Evolutionary conservation across 1,139 yeast genomes (phyloP), one percentile per base, ranked within the genome.

Genomic region (Pichia sp.): DNA sequence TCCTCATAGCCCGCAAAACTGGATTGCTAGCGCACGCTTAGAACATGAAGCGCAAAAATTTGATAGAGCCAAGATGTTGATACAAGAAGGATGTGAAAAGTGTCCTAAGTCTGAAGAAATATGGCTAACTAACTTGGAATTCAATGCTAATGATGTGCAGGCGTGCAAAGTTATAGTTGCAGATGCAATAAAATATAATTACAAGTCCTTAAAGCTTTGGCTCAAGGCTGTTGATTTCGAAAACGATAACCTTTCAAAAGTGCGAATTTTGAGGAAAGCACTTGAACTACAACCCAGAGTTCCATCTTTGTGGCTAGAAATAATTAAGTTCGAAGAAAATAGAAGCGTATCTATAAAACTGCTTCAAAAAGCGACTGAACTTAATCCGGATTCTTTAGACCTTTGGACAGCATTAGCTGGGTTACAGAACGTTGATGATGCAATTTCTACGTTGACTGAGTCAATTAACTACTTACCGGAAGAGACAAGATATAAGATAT

Each of bases 21-120:
- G 97, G 96, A 87, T 93, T 28, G 89, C 95, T 0, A 80, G 91
- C 39, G 95, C 96, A 0, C 70, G 90, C 47, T 66, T 90, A 10
- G 98, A 93, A 64, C 86, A 82, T 56, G 79, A 77, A 48, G 85
- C 84, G 1, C 74, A 75, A 41, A 82, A 82, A 51, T 72, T 73
- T 53, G 70, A 70, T 5, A 69, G 70, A 25, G 97, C 99, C 0
- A 76, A 78, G 55, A 69, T 70, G 37, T 59, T 86, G 12, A 83
- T 90, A 4, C 74, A 74, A 28, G 81, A 87, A 62, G 99, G 96
- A 1, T 87, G 96, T 64, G 73, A 72, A 7, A 72, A 71, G 47
- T 80, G 91, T 55, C 90, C 93, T 0, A 72, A 72, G 46, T 79
- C 73, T 60, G 95, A 84, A 57, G 87, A 82, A 18, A 73, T 90